Evolutionary conservation across 2,329 filamentous ascomycete species (phyloP).

Genomic region (Xylaria sp.): DNA sequence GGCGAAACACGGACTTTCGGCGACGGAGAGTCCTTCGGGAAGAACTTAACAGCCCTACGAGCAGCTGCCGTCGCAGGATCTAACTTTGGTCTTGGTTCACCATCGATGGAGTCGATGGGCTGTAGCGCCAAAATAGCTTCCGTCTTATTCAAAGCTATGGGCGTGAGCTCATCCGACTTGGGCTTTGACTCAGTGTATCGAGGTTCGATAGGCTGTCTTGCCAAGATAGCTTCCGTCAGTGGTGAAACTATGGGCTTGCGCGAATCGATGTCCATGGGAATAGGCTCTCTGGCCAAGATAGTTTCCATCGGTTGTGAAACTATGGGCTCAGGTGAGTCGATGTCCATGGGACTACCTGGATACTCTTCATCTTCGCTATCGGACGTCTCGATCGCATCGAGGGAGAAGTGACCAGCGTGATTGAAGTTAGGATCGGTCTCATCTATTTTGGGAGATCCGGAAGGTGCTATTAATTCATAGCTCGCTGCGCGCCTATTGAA

Average conservation of each 20-base stretch:
- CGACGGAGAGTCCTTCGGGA: constrained; percentile 19
- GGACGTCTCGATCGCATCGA: constrained; percentile 26
- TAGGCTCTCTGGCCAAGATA: constrained; percentile 13
- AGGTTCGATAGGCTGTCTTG: constrained; percentile 19
- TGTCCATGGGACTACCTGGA: constrained; percentile 29
- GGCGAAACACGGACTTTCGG: background rate
- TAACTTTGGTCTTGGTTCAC: background rate
- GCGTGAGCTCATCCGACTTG: constrained; percentile 12
- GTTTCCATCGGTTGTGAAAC: constrained; percentile 18
- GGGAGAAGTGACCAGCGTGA: constrained; percentile 31
- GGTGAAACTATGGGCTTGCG: constrained; percentile 11
- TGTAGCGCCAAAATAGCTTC: constrained; percentile 20
- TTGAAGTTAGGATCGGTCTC: constrained; percentile 28
- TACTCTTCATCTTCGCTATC: constrained; percentile 31
- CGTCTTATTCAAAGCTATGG: constrained; percentile 24
- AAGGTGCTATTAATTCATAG: background rate
- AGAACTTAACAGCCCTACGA: constrained; percentile 31
- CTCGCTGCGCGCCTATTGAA: background rate
- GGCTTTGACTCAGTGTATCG: background rate
- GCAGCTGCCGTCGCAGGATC: constrained; percentile 19
- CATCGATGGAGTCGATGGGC: constrained; percentile 4
- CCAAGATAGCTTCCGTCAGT: constrained; percentile 19
- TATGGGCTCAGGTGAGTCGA: constrained; percentile 22
- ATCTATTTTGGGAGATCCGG: background rate
- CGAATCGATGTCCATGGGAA: constrained; percentile 20